Conservation (phyloP, 2,329 filamentous ascomycete genomes). For the Nemania abortiva region DNA sequence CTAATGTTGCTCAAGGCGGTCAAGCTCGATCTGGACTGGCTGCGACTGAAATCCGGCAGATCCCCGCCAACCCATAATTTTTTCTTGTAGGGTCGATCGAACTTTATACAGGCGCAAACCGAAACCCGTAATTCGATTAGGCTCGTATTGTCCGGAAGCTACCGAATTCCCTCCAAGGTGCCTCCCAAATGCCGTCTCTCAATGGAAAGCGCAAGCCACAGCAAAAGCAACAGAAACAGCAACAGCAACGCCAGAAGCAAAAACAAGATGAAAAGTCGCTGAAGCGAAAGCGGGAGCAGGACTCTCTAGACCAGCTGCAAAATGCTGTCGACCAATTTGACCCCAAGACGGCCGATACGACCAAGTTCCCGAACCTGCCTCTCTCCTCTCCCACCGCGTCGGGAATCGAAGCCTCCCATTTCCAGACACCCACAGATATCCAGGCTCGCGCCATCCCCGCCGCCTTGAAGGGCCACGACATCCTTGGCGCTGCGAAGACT, state of each 20-base stretch:
- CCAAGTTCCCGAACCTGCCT: slow-evolving; percentile 85
- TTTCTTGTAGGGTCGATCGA: slow-evolving; percentile 22
- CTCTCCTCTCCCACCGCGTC: slow-evolving; percentile 83
- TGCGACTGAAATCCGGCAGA: slow-evolving; percentile 41
- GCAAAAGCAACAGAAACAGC: slow-evolving; percentile 7
- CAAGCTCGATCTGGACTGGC: slow-evolving; percentile 30
- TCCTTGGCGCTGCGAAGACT: slow-evolving; percentile 94
- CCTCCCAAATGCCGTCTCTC: slow-evolving; percentile 44
- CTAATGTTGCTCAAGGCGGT: slow-evolving; percentile 39
- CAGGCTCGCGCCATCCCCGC: slow-evolving; percentile 90
- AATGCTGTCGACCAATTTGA: slow-evolving; percentile 62
- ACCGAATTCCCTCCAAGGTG: neutral
- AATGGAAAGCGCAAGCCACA: slow-evolving; percentile 40
- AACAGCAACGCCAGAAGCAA: slow-evolving; percentile 46
- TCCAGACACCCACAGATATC: slow-evolving; percentile 90
- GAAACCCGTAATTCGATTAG: neutral
- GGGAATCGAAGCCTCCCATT: slow-evolving; percentile 88
- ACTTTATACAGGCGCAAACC: slow-evolving; percentile 3
- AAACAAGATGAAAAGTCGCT: slow-evolving; percentile 52
- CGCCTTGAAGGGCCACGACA: slow-evolving; percentile 76
- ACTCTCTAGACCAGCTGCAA: slow-evolving; percentile 56
- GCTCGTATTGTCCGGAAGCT: slow-evolving; percentile 3
- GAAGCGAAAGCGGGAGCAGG: slow-evolving; percentile 58
- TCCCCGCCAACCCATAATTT: slow-evolving; percentile 45
- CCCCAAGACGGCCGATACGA: slow-evolving; percentile 67